Conservation (phyloP, 345 rosid genomes). For the Populus euphratica region DNA sequence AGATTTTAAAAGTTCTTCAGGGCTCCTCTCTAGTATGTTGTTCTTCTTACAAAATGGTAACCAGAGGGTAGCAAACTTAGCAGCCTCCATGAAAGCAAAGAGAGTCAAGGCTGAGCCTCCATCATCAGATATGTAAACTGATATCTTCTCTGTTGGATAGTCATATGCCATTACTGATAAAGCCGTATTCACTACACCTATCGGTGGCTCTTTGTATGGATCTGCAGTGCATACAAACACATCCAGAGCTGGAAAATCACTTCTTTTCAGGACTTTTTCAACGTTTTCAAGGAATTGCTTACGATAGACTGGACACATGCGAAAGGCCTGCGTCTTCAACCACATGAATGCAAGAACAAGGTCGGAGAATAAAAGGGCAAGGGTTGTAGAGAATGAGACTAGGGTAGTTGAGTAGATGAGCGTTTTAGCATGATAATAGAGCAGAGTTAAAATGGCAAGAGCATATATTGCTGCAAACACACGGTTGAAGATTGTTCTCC, state of each 20-base stretch:
- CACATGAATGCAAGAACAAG: constrained; percentile 62
- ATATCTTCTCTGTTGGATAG: constrained; percentile 66
- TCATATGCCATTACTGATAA: constrained; percentile 73
- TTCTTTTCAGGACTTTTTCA: background rate
- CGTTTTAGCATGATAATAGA: constrained; percentile 43
- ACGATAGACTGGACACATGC: constrained; percentile 9
- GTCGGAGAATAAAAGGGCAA: constrained; percentile 46
- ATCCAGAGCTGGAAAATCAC: constrained; percentile 36
- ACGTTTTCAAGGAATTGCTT: constrained; percentile 18
- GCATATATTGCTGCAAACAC: constrained; percentile 44
- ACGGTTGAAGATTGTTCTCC: constrained; percentile 43
- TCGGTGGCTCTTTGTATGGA: constrained; percentile 27
- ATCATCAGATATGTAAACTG: constrained; percentile 41
- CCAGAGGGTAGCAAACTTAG: constrained; percentile 26
- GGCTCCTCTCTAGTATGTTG: constrained; percentile 1
- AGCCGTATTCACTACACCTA: constrained; percentile 59
- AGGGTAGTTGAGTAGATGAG: constrained; percentile 32
- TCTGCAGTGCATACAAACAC: constrained; percentile 55
- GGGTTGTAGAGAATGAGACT: constrained; percentile 12
- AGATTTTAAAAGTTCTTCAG: constrained; percentile 5
- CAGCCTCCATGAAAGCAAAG: constrained; percentile 28
- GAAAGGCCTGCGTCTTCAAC: constrained; percentile 27
- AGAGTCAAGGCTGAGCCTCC: constrained; percentile 24
- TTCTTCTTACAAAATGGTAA: constrained; percentile 21
- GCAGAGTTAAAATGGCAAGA: constrained; percentile 48